A percentile compares a stretch with the other conserved stretches of the same genome.
Conservation (phyloP, 495 filamentous ascomycete genomes). For the Melanomma pulvis-pyrius region DNA sequence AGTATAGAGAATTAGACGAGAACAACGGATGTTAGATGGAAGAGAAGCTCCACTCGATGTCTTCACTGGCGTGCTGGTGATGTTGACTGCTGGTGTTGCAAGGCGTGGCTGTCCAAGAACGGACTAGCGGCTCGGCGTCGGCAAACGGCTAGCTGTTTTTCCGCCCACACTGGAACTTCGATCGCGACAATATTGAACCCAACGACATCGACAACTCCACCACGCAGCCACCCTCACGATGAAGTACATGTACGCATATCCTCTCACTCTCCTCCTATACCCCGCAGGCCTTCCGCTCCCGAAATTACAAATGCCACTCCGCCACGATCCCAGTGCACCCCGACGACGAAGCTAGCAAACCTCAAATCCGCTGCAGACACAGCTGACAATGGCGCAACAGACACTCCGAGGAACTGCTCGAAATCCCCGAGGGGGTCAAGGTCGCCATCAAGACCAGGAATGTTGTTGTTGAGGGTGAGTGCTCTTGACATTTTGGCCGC, state of each 20-base stretch:
- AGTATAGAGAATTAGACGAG: too few relatives aligned
- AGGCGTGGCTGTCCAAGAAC: background rate
- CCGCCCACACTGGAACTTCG: constrained; percentile 11
- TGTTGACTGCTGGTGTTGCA: background rate
- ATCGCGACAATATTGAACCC: constrained; percentile 13
- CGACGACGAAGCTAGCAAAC: background rate
- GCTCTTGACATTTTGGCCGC: constrained; percentile 56
- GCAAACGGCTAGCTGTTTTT: constrained; percentile 26
- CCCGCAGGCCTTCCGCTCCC: background rate
- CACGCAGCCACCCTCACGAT: constrained; percentile 29
- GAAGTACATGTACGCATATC: constrained; percentile 39
- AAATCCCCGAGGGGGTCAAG: constrained; percentile 96
- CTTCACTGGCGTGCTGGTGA: background rate
- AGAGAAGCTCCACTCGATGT: too few relatives aligned
- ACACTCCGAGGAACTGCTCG: constrained; percentile 91
- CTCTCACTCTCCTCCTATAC: background rate
- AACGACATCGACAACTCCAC: constrained; percentile 28
- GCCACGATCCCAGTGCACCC: background rate
- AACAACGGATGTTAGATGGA: background rate
- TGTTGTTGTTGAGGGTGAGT: constrained; percentile 94
- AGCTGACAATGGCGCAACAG: constrained; percentile 63
- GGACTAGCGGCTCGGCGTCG: constrained; percentile 4
- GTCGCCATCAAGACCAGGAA: constrained; percentile 84
- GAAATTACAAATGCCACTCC: background rate
- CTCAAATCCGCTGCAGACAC: background rate